These are phyloP conservation scores for Hypoxylon perforatum DNA, from an alignment of 495 filamentous ascomycete species.

Conservation along the genomic window DNA sequence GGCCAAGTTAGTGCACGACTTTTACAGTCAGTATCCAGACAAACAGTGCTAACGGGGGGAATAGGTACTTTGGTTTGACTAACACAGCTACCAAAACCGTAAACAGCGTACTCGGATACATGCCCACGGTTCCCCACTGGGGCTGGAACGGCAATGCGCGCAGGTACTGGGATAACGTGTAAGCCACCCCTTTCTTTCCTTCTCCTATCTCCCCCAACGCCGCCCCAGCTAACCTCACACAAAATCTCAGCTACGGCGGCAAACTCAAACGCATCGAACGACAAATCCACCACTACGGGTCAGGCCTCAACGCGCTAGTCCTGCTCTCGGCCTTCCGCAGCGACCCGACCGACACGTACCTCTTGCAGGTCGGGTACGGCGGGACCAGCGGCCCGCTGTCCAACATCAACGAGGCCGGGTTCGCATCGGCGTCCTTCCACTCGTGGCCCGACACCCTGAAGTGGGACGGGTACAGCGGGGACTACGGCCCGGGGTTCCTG, in stretches of 20 bases:
- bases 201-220: background rate
- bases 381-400: conserved; percentile 59
- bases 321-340: conserved; percentile 58
- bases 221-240: background rate
- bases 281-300: conserved; percentile 68
- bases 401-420: conserved; percentile 63
- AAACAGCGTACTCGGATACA: conserved; percentile 61
- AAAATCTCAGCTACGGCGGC: conserved; percentile 48
- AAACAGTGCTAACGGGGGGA: conserved; percentile 3
- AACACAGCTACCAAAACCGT: conserved; percentile 57
- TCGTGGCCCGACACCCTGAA: conserved; percentile 60
- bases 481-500: conserved; percentile 63
- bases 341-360: conserved; percentile 49
- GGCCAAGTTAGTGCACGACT: conserved; percentile 47
- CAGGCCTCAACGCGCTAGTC: conserved; percentile 62
- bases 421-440: conserved; percentile 62
- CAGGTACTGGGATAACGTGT: conserved; percentile 64
- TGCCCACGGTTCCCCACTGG: conserved; percentile 64
- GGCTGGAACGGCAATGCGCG: conserved; percentile 66
- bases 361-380: conserved; percentile 61
- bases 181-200: background rate
- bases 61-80: conserved; percentile 56
- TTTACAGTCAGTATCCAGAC: background rate
- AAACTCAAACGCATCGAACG: conserved; percentile 63
- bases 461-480: conserved; percentile 65